Evolutionary conservation across 2,329 filamentous ascomycete species (phyloP), one percentile per base, ranked within the genome.

Genomic region (Talaromyces albobiverticillius): DNA sequence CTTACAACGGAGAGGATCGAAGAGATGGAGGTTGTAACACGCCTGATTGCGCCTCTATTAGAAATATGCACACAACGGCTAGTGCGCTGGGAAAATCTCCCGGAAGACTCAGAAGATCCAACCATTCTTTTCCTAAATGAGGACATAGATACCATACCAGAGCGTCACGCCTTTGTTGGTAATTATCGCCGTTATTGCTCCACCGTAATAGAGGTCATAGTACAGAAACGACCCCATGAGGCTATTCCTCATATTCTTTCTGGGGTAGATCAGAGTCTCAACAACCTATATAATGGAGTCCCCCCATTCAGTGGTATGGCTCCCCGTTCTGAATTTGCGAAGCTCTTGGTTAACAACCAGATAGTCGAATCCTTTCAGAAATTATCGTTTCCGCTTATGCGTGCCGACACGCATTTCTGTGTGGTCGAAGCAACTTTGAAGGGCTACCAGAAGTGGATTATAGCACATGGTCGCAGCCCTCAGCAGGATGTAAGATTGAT

Each of bases 121-220:
- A 92, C 88, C 0, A 82, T 91, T 55, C 77, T 90, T 10, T 94
- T 96, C 61, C 79, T 99, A 1, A 80, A 91, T 64, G 92, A 97
- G 65, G 94, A 99, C 67, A 95, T 96, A 53, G 94, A 99, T 65
- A 97, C 93, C 0, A 79, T 93, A 18, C 94, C 94, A 0, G 94
- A 99, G 68, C 83, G 91, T 22, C 94, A 99, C 72, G 90, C 91
- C 1, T 99, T 99, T 68, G 80, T 97, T 10, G 91, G 93, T 3
- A 97, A 99, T 66, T 99, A 99, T 70, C 82, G 94, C 36, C 83
- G 94, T 56, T 97, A 96, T 65, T 94, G 91, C 68, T 85, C 86
- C 3, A 87, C 89, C 56, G 83, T 96, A 23, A 90, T 99, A 53
- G 93, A 97, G 71, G 82, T 82, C 14, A 90, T 97, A 59, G 90